These are phyloP conservation scores for Hypoxylon crocopeplum DNA, from an alignment of 495 filamentous ascomycete genomes.

Conservation along the genomic window DNA sequence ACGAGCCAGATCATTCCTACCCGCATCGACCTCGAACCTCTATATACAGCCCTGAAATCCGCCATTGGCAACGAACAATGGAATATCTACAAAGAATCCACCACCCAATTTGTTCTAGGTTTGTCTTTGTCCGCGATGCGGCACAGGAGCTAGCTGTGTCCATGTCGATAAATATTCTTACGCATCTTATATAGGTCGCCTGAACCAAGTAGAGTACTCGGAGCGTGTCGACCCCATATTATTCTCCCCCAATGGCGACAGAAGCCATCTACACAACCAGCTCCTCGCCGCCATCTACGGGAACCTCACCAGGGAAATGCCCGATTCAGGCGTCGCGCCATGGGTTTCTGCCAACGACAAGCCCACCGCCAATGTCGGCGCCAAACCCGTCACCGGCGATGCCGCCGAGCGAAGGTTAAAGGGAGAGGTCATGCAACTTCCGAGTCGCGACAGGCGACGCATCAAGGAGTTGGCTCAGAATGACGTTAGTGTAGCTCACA, in stretches of 20 bases:
- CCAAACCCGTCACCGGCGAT: slow-evolving; percentile 84
- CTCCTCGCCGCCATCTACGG: slow-evolving; percentile 83
- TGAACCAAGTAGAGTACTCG: slow-evolving; percentile 85
- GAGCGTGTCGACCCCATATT: slow-evolving; percentile 74
- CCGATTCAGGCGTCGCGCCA: slow-evolving; percentile 87
- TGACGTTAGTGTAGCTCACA: slow-evolving; percentile 49
- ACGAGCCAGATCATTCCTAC: slow-evolving; percentile 69
- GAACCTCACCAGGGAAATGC: slow-evolving; percentile 86
- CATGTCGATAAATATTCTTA: no score
- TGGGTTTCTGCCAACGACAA: slow-evolving; percentile 98
- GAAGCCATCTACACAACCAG: slow-evolving; percentile 87
- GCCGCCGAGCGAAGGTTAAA: slow-evolving; percentile 89
- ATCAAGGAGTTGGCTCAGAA: slow-evolving; percentile 76
- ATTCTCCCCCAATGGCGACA: slow-evolving; percentile 71
- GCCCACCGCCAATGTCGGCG: slow-evolving; percentile 72
- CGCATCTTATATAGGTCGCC: slow-evolving; percentile 66
- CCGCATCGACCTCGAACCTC: slow-evolving; percentile 87
- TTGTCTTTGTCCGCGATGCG: slow-evolving; percentile 43
- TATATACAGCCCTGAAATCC: slow-evolving; percentile 85
- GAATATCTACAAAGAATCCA: slow-evolving; percentile 84
- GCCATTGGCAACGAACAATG: slow-evolving; percentile 82
- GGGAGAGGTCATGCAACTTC: slow-evolving; percentile 92
- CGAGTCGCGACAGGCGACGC: slow-evolving; percentile 81
- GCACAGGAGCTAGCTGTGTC: no score
- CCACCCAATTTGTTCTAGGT: slow-evolving; percentile 84